Percentiles rank a stretch among this genome's conserved stretches.
Conservation (phyloP, 2,329 filamentous ascomycete species). For the Penicillium sp. region DNA sequence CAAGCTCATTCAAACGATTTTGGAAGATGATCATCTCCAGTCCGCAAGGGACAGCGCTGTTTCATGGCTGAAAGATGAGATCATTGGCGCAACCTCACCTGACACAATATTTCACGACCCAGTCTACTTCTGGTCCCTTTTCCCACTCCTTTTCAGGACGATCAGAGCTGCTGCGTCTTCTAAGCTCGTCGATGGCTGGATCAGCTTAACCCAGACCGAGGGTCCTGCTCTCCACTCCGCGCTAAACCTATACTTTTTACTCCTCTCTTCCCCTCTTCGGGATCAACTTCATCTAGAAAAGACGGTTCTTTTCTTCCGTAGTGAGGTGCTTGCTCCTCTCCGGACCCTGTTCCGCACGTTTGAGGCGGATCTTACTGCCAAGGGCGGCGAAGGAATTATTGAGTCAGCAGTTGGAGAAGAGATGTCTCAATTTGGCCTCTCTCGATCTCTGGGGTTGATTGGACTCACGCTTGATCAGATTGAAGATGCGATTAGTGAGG, state of each 20-base stretch:
- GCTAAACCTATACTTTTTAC: conserved; percentile 60
- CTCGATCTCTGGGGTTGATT: conserved; percentile 36
- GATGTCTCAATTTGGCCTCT: conserved; percentile 35
- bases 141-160: conserved; percentile 54
- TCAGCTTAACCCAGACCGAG: conserved; percentile 50
- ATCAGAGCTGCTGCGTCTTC: conserved; percentile 39
- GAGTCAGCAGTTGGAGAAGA: conserved; percentile 36
- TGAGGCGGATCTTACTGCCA: conserved; percentile 30
- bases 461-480: conserved; percentile 35
- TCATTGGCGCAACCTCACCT: conserved; percentile 45
- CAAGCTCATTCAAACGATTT: conserved; percentile 55
- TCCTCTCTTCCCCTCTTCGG: conserved; percentile 53
- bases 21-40: conserved; percentile 55
- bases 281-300: conserved; percentile 47
- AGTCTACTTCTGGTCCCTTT: conserved; percentile 43
- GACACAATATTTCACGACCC: conserved; percentile 37
- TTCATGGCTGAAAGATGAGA: conserved; percentile 61
- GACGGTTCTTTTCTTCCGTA: conserved; percentile 33
- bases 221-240: conserved; percentile 53
- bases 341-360: conserved; percentile 33
- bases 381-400: conserved; percentile 40
- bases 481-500: conserved; percentile 32
- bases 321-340: conserved; percentile 34
- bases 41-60: conserved; percentile 59
- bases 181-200: conserved; percentile 43